These are phyloP conservation scores for Daldinia decipiens DNA, from an alignment of 495 filamentous ascomycete genomes.

Conservation along the genomic window DNA sequence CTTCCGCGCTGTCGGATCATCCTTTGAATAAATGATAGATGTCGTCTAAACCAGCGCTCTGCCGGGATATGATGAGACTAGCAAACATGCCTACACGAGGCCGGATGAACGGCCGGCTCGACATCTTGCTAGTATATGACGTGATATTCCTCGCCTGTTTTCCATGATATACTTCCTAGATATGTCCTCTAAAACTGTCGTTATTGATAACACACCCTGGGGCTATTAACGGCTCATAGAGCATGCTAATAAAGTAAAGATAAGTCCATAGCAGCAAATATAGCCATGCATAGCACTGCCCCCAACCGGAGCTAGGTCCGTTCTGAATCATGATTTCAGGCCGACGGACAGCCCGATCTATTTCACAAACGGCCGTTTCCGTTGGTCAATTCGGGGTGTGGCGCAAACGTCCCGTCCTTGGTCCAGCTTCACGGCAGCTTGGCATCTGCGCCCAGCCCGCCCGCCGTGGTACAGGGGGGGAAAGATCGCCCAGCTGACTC, in stretches of 20 bases:
- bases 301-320: background rate
- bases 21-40: too few relatives aligned
- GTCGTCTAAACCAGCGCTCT: too few relatives aligned
- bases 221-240: background rate
- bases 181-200: background rate
- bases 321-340: background rate
- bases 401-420: background rate
- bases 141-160: background rate
- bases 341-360: background rate
- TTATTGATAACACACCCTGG: too few relatives aligned
- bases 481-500: slow-evolving; percentile 15
- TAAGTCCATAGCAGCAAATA: background rate
- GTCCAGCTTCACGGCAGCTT: slow-evolving; percentile 5
- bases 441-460: slow-evolving; percentile 8
- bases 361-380: background rate
- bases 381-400: background rate
- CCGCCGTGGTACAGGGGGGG: slow-evolving; percentile 1
- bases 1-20: background rate
- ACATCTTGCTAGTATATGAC: too few relatives aligned
- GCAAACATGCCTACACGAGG: too few relatives aligned
- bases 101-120: too few relatives aligned
- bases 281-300: slow-evolving; percentile 2
- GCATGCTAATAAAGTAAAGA: background rate
- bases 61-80: too few relatives aligned
- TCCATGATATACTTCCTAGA: background rate